Evolutionary conservation across 148 eudicot species (phyloP), one percentile per base, ranked within the genome.

Genomic region (Chenopodium album): DNA sequence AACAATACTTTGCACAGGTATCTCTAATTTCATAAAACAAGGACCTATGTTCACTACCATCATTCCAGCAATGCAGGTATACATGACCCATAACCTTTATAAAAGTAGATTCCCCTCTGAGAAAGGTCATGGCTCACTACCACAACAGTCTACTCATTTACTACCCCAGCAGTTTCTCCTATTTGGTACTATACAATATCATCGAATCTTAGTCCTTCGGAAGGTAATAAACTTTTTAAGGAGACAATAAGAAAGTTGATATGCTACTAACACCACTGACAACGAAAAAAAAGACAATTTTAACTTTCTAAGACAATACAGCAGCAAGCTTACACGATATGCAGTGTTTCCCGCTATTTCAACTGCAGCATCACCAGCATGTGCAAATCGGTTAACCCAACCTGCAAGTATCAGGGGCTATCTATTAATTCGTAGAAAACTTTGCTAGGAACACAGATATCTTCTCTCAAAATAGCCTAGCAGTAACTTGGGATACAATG

Each of bases 351-450:
- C 99, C 23, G 97, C 98, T 85, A 95, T 91, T 78, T 95, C 99
- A 3, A 84, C 94, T n/a, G 99, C 98, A 68, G 98, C 85, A 82
- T 95, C 99, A 71, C 99, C 99, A 60, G 94, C 99, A 87, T 95
- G 80, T 14, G 99, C 99, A 87, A 95, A 92, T 83, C 99, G 89
- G 85, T 95, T 95, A 62, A 95, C 98, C 99, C 99, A 95, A 73
- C 97, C 98, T 95, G 94, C 81, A 83, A 75, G 41, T 75, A 41
- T 56, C 41, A 65, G 47, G 54, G 20, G 19, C 32, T 12, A 73
- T 73, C 59, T 12, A 46, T 23, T 73, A 73, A 3, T 47, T 11
- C 14, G 48, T 26, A 22, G 26, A n/a, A 19, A 72, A 2, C 22
- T 20, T 50, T 50, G 26, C 20, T 13, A 68, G 26, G 31, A 75